Evolutionary conservation across 1,284 basidiomycete genomes (phyloP).

Genomic region (Vanrija pseudolonga): DNA sequence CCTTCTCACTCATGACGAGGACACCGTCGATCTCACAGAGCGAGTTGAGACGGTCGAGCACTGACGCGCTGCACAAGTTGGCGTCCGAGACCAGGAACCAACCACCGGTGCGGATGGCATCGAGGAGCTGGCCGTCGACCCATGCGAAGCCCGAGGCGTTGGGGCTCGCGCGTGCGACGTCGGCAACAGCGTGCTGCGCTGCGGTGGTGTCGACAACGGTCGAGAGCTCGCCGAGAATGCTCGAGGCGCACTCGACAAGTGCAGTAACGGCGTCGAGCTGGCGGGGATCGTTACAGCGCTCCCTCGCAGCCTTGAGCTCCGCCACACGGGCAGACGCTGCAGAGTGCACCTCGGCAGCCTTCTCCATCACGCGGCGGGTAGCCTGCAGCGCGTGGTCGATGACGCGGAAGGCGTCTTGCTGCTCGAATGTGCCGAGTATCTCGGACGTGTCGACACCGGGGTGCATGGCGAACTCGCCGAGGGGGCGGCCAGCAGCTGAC

Average conservation of each 20-base stretch:
- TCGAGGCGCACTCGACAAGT: slow-evolving; percentile 12
- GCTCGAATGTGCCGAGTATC: slow-evolving; percentile 93
- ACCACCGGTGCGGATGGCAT: slow-evolving; percentile 77
- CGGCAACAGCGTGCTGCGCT: slow-evolving; percentile 4
- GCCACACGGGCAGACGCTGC: slow-evolving; percentile 7
- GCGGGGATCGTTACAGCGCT: slow-evolving; percentile 17
- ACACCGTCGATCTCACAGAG: slow-evolving; percentile 84
- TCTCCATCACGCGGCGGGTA: slow-evolving; percentile 14
- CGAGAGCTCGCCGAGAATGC: slow-evolving; percentile 15
- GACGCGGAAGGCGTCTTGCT: slow-evolving; percentile 58
- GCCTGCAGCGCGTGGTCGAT: slow-evolving; percentile 16
- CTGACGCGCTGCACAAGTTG: slow-evolving; percentile 91
- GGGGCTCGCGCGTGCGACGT: slow-evolving; percentile 48
- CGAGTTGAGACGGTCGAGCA: slow-evolving; percentile 94
- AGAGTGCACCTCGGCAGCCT: slow-evolving; percentile 20
- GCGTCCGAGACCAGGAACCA: slow-evolving; percentile 93
- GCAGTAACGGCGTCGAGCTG: slow-evolving; percentile 9
- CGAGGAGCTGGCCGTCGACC: slow-evolving; percentile 91
- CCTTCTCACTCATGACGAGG: slow-evolving; percentile 83
- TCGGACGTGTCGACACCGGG: slow-evolving; percentile 90
- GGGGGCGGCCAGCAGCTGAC: slow-evolving; percentile 61
- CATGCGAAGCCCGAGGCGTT: slow-evolving; percentile 69
- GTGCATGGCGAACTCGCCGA: slow-evolving; percentile 77
- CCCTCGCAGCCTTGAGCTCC: slow-evolving; percentile 15
- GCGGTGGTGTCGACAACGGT: slow-evolving; percentile 32